Base-by-base conservation (phyloP, 169 alveolate species). In the Eimeria praecox region DNA sequence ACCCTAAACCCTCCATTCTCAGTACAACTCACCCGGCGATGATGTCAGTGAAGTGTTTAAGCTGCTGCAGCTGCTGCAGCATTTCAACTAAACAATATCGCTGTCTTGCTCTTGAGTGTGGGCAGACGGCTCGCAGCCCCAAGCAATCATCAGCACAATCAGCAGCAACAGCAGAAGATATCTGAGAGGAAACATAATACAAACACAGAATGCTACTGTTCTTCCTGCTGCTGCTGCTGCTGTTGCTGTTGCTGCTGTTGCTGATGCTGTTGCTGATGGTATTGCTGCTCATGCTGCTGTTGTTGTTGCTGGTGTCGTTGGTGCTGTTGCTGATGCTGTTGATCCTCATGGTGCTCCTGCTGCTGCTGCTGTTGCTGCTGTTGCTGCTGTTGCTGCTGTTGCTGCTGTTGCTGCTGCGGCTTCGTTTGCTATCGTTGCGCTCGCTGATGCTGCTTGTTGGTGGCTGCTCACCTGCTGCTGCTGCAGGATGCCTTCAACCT, bases 261-360 rank as follows among this genome's bases (percentile, higher is more conserved):
- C 30, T 1, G 24, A 54, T 35, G 56, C 56, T 75, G 86, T 75
- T 54, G 12, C 20, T 16, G 16, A 33, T 75, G 10, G n/a, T n/a
- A n/a, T n/a, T n/a, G 2, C 22, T 20, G 40, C n/a, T 54, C 46
- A 75, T 75, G 86, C 56, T 75, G 86, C 10, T 75, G 46, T 75
- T 35, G 86, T n/a, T 40, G 59, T 59, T 75, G 86, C 59, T 75
- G 86, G 62, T 24, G 86, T n/a, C n/a, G n/a, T n/a, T n/a, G n/a
- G n/a, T n/a, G n/a, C n/a, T n/a, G n/a, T n/a, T n/a, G n/a, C n/a
- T n/a, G n/a, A n/a, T n/a, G n/a, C n/a, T n/a, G n/a, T n/a, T n/a
- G n/a, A n/a, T n/a, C n/a, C n/a, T n/a, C n/a, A n/a, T n/a, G n/a
- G n/a, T n/a, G n/a, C n/a, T n/a, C n/a, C 78, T 69, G 78, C 78